A percentile compares a stretch with the other conserved stretches of the same genome.
These are phyloP conservation scores for Apiospora saccharicola DNA, from an alignment of 2,329 filamentous ascomycete species.

Conservation along the genomic window DNA sequence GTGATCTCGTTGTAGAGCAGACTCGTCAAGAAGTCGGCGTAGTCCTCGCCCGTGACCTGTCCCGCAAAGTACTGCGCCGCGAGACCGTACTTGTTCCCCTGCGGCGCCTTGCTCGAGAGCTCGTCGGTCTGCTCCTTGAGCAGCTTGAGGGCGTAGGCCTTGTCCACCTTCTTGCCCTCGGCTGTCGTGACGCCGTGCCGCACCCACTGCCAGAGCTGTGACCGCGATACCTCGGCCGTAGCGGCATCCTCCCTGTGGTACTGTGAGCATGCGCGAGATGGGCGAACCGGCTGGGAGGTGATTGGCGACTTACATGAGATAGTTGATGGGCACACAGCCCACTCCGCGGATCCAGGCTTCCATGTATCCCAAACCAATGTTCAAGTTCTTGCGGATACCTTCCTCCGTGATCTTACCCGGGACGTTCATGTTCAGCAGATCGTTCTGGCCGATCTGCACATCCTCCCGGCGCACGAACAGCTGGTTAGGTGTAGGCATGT, in stretches of 20 bases:
- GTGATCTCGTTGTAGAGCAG: slow-evolving; percentile 46
- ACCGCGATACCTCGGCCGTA: slow-evolving; percentile 93
- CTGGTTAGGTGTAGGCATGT: slow-evolving; percentile 99
- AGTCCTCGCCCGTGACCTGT: slow-evolving; percentile 96
- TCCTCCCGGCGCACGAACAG: slow-evolving; percentile 91
- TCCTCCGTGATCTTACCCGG: slow-evolving; percentile 91
- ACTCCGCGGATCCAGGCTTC: slow-evolving; percentile 96
- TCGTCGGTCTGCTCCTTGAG: slow-evolving; percentile 85
- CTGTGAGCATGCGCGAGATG: not conserved
- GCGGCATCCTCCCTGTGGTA: slow-evolving; percentile 83
- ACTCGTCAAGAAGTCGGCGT: slow-evolving; percentile 91
- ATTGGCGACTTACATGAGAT: slow-evolving; percentile 72
- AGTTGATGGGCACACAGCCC: slow-evolving; percentile 97
- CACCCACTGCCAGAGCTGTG: slow-evolving; percentile 97
- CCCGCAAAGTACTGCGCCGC: slow-evolving; percentile 91
- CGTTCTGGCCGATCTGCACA: slow-evolving; percentile 83
- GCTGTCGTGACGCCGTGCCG: slow-evolving; percentile 76
- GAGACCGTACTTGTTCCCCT: slow-evolving; percentile 90
- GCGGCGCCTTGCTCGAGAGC: slow-evolving; percentile 75
- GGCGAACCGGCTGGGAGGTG: too few relatives aligned
- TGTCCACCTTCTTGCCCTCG: slow-evolving; percentile 92
- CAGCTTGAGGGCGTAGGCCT: slow-evolving; percentile 85
- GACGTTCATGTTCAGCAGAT: slow-evolving; percentile 91
- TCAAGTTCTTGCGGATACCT: slow-evolving; percentile 96
- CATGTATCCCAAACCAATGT: slow-evolving; percentile 97